These are phyloP conservation scores for Blastocystis sp. DNA, from an alignment of 352 stramenopile genomes.

Conservation along the genomic window DNA sequence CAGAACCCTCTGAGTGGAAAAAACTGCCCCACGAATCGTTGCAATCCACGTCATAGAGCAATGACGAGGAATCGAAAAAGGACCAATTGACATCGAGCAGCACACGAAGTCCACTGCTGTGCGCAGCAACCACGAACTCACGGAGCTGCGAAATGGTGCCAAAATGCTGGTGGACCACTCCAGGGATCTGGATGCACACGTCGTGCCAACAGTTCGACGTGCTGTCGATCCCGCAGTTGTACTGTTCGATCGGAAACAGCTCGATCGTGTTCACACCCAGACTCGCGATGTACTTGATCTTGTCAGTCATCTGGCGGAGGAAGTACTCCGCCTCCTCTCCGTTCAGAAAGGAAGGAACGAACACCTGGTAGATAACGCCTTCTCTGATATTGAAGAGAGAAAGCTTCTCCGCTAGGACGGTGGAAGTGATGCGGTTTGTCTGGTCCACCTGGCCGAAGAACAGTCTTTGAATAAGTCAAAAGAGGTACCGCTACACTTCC, in stretches of 20 bases:
- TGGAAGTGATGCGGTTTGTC: background rate
- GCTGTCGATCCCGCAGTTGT: background rate
- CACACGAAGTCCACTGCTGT: background rate
- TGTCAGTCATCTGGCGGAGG: background rate
- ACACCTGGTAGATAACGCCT: constrained; percentile 42
- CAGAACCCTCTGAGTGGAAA: background rate
- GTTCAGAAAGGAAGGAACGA: background rate
- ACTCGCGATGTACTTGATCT: background rate
- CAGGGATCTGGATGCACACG: background rate
- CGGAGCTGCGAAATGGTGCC: constrained; percentile 15
- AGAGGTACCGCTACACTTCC: background rate
- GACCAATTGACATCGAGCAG: constrained; percentile 25
- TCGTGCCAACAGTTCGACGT: background rate
- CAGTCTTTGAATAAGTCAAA: background rate
- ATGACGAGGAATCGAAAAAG: background rate
- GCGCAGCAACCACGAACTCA: background rate
- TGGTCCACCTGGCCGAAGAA: background rate
- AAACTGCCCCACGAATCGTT: background rate
- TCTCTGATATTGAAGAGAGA: background rate
- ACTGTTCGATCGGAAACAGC: constrained; percentile 43
- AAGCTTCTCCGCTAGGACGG: background rate
- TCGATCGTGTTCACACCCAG: constrained; percentile 5
- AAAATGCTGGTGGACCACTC: background rate
- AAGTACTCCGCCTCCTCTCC: background rate
- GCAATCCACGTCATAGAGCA: constrained; percentile 2